Evolutionary conservation across 164 flowering plant species (phyloP).

Genomic region (Pachysandra terminalis): DNA sequence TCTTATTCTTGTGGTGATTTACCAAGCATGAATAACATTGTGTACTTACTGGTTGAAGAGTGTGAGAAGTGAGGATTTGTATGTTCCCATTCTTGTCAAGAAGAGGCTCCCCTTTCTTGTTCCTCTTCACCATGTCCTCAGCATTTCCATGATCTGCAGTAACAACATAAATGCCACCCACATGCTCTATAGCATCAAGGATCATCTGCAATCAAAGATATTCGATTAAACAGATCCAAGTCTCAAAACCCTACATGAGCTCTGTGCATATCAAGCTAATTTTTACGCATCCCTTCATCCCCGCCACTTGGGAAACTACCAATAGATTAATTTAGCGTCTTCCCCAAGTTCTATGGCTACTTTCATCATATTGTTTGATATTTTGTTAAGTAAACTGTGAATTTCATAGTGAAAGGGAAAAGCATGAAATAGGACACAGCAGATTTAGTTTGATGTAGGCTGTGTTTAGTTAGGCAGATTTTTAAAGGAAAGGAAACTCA

Average conservation of each 20-base stretch:
- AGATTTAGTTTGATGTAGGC: no score
- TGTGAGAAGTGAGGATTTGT: slow-evolving; percentile 94
- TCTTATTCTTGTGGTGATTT: background rate
- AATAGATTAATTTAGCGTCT: no score
- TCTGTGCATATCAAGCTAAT: no score
- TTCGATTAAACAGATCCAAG: background rate
- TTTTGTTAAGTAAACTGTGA: no score
- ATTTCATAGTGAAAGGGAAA: no score
- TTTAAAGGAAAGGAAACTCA: no score
- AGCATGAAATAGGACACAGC: no score
- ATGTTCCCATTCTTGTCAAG: slow-evolving; percentile 78
- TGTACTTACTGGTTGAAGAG: slow-evolving; percentile 79
- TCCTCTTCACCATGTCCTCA: slow-evolving; percentile 97
- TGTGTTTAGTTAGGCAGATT: no score
- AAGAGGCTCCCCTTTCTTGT: slow-evolving; percentile 74
- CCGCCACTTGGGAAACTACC: no score
- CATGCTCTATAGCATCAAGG: slow-evolving; percentile 88
- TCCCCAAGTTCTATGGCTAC: no score
- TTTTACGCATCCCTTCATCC: no score
- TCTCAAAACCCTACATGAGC: background rate
- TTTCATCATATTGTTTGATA: no score
- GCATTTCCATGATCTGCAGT: slow-evolving; percentile 99
- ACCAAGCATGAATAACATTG: background rate
- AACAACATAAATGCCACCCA: slow-evolving; percentile 87
- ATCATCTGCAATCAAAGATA: slow-evolving; percentile 56